These are phyloP conservation scores for Epichloe uncinata DNA, from an alignment of 2,329 filamentous ascomycete genomes.

Conservation along the genomic window DNA sequence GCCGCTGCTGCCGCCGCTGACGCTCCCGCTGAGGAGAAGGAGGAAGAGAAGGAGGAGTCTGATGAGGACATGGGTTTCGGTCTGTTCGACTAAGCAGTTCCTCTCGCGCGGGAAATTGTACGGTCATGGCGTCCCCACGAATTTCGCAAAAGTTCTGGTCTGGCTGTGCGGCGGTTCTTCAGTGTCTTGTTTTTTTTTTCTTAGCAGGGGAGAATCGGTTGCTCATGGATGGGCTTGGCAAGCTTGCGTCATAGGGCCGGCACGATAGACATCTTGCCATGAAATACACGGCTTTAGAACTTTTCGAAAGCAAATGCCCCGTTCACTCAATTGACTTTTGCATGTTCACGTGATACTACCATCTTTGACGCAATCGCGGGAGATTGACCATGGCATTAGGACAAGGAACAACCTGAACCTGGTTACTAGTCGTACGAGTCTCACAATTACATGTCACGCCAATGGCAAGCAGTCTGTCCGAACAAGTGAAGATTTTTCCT, in stretches of 20 bases:
- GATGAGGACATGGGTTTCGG: constrained; percentile 68
- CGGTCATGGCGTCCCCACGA: constrained; percentile 19
- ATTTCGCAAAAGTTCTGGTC: constrained; percentile 21
- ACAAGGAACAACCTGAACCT: no score
- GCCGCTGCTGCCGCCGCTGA: constrained; percentile 49
- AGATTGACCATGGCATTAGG: no score
- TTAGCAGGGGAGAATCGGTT: constrained; percentile 18
- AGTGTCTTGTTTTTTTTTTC: constrained; percentile 10
- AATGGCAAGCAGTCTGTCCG: no score
- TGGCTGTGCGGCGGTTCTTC: constrained; percentile 19
- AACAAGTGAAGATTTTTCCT: not conserved
- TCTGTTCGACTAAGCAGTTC: constrained; percentile 55
- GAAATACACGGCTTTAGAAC: constrained; percentile 16
- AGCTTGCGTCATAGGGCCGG: constrained; percentile 14
- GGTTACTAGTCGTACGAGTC: no score
- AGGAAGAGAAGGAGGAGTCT: constrained; percentile 74
- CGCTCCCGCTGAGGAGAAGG: constrained; percentile 44
- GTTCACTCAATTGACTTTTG: no score
- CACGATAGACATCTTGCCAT: constrained; percentile 15
- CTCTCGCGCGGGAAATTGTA: constrained; percentile 12
- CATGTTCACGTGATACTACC: no score
- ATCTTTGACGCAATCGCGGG: no score
- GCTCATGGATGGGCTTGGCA: constrained; percentile 17
- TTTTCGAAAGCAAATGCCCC: constrained; percentile 10
- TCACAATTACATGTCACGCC: no score